phyloP scores from a whole-genome alignment of 768 basidiomycete genomes.

The Wakefieldia striispora region DNA sequence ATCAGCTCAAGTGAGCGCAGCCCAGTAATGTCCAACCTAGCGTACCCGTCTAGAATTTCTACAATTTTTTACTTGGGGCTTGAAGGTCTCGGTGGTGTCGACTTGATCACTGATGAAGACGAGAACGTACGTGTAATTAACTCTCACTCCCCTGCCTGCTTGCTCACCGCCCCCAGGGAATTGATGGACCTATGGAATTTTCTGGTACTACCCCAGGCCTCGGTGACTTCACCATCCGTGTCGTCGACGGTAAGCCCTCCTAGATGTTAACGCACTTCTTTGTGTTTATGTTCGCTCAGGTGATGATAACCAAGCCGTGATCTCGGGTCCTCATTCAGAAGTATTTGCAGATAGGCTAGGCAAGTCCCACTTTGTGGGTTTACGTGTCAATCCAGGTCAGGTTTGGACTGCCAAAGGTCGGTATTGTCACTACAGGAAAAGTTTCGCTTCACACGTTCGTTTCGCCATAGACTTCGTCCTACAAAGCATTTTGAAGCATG shows the following conservation, averaged over 20 bases:
- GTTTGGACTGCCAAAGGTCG: constrained; percentile 87
- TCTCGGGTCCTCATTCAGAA: constrained; percentile 53
- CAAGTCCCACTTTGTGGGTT: constrained; percentile 69
- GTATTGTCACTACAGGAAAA: constrained; percentile 1
- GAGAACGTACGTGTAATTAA: constrained; percentile 56
- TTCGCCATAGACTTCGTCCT: constrained; percentile 54
- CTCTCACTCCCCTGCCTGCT: not conserved
- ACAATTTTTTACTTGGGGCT: constrained; percentile 85
- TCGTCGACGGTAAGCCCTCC: constrained; percentile 63
- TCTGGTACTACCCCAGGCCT: constrained; percentile 74
- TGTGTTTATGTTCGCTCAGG: constrained; percentile 38
- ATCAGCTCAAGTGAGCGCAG: constrained; percentile 19
- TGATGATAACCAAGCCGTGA: constrained; percentile 53
- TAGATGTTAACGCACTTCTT: not conserved
- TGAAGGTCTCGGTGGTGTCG: constrained; percentile 81
- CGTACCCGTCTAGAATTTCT: constrained; percentile 60
- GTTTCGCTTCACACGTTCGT: not conserved
- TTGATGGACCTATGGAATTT: constrained; percentile 67
- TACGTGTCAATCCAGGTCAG: constrained; percentile 54
- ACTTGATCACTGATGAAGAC: constrained; percentile 74
- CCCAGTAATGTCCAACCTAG: constrained; percentile 23
- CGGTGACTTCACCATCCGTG: constrained; percentile 76
- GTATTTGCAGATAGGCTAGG: constrained; percentile 61
- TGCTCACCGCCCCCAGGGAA: constrained; percentile 51
- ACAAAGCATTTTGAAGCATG: constrained; percentile 56